A percentile compares a stretch with the other conserved stretches of the same genome.
These are phyloP conservation scores for Aureobasidium sp. DNA, from an alignment of 2,329 filamentous ascomycete species.

Conservation along the genomic window DNA sequence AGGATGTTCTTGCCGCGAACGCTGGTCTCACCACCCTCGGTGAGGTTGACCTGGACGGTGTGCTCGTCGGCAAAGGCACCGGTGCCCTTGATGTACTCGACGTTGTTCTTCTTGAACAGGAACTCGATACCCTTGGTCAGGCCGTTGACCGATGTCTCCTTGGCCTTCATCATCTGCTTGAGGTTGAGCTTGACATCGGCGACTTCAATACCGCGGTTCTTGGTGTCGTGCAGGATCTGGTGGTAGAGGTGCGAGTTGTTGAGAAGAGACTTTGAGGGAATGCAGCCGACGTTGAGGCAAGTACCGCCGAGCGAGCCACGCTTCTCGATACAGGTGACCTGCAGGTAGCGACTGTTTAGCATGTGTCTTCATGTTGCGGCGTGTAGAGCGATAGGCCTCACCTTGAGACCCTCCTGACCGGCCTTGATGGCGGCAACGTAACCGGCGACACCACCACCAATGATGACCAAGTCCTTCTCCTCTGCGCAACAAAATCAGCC, in stretches of 20 bases:
- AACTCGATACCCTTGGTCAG: constrained; percentile 98
- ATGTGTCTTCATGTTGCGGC: not conserved
- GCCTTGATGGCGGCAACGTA: constrained; percentile 99
- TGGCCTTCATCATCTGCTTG: constrained; percentile 94
- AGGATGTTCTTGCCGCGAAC: constrained; percentile 93
- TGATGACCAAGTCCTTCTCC: constrained; percentile 95
- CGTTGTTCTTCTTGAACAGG: constrained; percentile 98
- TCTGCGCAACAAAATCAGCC: constrained; percentile 41
- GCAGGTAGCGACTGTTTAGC: constrained; percentile 1
- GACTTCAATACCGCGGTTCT: constrained; percentile 94
- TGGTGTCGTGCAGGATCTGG: constrained; percentile 92
- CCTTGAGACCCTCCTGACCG: constrained; percentile 93
- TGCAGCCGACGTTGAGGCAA: constrained; percentile 98
- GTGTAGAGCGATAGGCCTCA: constrained; percentile 30
- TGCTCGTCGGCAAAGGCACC: constrained; percentile 82
- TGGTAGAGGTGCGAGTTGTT: constrained; percentile 99
- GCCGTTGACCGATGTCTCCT: constrained; percentile 80
- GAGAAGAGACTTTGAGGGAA: constrained; percentile 97
- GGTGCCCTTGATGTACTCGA: constrained; percentile 94
- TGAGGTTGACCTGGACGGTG: constrained; percentile 81
- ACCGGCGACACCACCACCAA: constrained; percentile 94
- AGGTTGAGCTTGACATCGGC: constrained; percentile 96
- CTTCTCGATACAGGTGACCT: constrained; percentile 99
- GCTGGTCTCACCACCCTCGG: constrained; percentile 83
- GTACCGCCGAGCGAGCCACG: constrained; percentile 90